phyloP scores from a whole-genome alignment of 1,284 basidiomycete species.

The Vanrija humicola region DNA sequence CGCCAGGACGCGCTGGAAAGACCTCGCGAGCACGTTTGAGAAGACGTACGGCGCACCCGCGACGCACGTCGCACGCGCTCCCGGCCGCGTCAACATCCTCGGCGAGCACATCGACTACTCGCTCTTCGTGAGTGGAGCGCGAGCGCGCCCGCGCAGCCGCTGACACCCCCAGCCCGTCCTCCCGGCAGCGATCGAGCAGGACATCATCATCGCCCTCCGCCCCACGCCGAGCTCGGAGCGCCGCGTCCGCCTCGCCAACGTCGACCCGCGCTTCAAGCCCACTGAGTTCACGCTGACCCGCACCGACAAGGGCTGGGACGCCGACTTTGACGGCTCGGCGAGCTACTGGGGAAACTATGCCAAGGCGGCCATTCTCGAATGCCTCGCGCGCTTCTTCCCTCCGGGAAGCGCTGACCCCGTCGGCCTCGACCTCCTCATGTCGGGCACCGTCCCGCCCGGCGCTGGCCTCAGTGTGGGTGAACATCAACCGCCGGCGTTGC shows the following conservation, averaged over 20 bases:
- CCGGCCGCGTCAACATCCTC: conserved; percentile 72
- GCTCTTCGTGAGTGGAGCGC: conserved; percentile 27
- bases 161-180: conserved; percentile 54
- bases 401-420: conserved; percentile 55
- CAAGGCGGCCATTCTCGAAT: conserved; percentile 55
- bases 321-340: conserved; percentile 66
- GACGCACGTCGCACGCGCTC: conserved; percentile 69
- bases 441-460: conserved; percentile 74
- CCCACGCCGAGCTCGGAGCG: not conserved
- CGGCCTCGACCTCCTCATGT: conserved; percentile 71
- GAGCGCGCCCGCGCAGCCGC: conserved; percentile 50
- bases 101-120: conserved; percentile 85
- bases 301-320: conserved; percentile 59
- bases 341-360: conserved; percentile 74
- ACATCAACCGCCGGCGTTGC: not conserved
- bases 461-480: conserved; percentile 72
- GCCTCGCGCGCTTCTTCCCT: conserved; percentile 24
- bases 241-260: conserved; percentile 57
- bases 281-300: conserved; percentile 57
- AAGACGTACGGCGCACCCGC: conserved; percentile 63
- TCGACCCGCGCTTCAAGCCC: conserved; percentile 54
- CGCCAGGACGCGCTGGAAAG: conserved; percentile 60
- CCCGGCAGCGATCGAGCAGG: conserved; percentile 76
- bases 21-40: conserved; percentile 62
- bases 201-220: conserved; percentile 75